Conservation (phyloP, 345 rosid species). For the Eucalyptus marginata region DNA sequence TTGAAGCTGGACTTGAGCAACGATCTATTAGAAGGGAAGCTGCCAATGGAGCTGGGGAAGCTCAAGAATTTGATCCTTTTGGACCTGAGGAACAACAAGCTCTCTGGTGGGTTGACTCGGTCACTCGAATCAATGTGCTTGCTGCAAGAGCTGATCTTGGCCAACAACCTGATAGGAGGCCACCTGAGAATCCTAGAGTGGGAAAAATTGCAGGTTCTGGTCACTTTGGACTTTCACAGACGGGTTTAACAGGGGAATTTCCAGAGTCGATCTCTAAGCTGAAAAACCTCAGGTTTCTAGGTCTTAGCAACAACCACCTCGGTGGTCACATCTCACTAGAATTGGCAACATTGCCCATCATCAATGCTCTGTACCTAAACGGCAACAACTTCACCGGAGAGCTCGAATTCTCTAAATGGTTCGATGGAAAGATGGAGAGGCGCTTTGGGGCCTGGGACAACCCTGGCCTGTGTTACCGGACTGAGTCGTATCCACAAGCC, state of each 20-base stretch:
- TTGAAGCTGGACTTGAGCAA: slow-evolving; percentile 80
- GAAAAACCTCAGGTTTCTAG: slow-evolving; percentile 62
- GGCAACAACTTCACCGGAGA: slow-evolving; percentile 81
- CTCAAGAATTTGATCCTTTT: slow-evolving; percentile 63
- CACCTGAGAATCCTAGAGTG: slow-evolving; percentile 37
- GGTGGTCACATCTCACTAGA: slow-evolving; percentile 38
- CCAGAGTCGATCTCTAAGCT: slow-evolving; percentile 44
- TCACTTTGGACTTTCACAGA: slow-evolving; percentile 46
- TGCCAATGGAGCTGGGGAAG: slow-evolving; percentile 32
- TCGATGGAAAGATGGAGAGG: slow-evolving; percentile 60
- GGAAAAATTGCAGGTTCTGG: slow-evolving; percentile 41
- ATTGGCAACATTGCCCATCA: slow-evolving; percentile 51
- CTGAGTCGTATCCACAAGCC: slow-evolving; percentile 17
- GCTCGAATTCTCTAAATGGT: slow-evolving; percentile 37
- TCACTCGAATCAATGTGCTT: slow-evolving; percentile 49
- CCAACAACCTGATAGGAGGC: slow-evolving; percentile 50
- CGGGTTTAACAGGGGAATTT: slow-evolving; percentile 45
- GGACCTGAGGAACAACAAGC: slow-evolving; percentile 59
- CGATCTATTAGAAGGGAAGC: slow-evolving; percentile 42
- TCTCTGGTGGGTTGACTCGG: slow-evolving; percentile 53
- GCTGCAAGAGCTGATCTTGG: slow-evolving; percentile 50
- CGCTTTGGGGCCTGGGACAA: slow-evolving; percentile 87
- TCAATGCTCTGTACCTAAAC: slow-evolving; percentile 50
- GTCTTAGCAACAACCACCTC: slow-evolving; percentile 67
- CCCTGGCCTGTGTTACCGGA: slow-evolving; percentile 52